Evolutionary conservation across 2,329 filamentous ascomycete genomes (phyloP).

Genomic region (Clonostachys sp.): DNA sequence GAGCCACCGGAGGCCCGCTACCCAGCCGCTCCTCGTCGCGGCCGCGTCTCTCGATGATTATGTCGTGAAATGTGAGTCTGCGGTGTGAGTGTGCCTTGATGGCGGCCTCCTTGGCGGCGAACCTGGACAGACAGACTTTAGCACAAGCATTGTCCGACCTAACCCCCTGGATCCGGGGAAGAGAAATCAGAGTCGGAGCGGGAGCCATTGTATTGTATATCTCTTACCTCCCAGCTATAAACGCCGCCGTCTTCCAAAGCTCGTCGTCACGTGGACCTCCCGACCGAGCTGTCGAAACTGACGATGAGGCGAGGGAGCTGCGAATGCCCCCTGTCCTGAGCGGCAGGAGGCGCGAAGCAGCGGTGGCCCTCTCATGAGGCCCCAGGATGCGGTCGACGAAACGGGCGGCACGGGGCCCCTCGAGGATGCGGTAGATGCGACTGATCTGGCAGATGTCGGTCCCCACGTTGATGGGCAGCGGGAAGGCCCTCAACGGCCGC

Average conservation of each 20-base stretch:
- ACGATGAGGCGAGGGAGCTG: slow-evolving; percentile 1
- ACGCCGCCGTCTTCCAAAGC: slow-evolving; percentile 30
- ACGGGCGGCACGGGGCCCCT: slow-evolving; percentile 26
- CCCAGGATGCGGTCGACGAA: slow-evolving; percentile 46
- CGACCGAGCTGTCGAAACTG: slow-evolving; percentile 4
- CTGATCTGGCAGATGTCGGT: slow-evolving; percentile 73
- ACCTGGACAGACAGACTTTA: slow-evolving; percentile 31
- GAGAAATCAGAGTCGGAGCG: too few species aligned
- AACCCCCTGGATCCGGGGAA: background rate
- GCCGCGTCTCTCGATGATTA: slow-evolving; percentile 34
- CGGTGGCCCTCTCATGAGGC: slow-evolving; percentile 25
- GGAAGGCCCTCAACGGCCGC: slow-evolving; percentile 43
- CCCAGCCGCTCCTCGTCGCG: slow-evolving; percentile 14
- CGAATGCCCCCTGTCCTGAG: too few species aligned
- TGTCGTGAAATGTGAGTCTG: slow-evolving; percentile 56
- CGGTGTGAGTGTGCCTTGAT: slow-evolving; percentile 66
- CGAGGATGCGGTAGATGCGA: slow-evolving; percentile 59
- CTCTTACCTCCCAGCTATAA: slow-evolving; percentile 38
- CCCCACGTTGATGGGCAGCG: slow-evolving; percentile 64
- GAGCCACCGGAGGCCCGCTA: slow-evolving; percentile 37
- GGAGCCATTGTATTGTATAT: too few species aligned
- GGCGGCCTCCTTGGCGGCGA: slow-evolving; percentile 71
- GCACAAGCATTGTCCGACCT: background rate
- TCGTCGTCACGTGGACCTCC: slow-evolving; percentile 8
- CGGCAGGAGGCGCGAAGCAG: background rate